A percentile compares a stretch with the other conserved stretches of the same genome.
Evolutionary conservation across 148 eudicot genomes (phyloP).

Genomic region (Rhododendron henanense): DNA sequence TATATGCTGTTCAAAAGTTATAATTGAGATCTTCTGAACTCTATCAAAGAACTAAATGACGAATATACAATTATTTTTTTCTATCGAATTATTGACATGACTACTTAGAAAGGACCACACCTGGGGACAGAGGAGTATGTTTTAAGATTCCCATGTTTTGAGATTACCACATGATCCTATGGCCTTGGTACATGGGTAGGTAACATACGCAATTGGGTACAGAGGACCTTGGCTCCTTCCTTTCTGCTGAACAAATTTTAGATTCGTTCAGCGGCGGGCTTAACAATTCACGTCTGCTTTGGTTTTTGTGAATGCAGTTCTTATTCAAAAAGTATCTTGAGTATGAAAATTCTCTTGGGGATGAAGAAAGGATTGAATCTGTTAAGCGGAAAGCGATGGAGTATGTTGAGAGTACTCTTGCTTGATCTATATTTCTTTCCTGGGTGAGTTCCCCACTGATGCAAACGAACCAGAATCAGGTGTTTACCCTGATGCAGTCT

Average conservation of each 20-base stretch:
- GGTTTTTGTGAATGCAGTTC: constrained; percentile 41
- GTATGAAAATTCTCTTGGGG: constrained; percentile 66
- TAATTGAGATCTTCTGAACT: neutral
- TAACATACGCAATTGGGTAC: neutral
- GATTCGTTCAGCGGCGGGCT: neutral
- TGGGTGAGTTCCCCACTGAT: neutral
- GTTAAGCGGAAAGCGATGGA: constrained; percentile 67
- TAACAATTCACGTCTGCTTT: constrained; percentile 1
- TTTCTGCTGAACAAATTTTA: neutral
- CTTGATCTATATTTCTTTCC: constrained; percentile 11
- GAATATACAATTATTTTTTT: neutral
- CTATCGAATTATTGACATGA: neutral
- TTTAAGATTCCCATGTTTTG: neutral
- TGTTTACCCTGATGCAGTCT: neutral
- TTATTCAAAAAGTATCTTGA: constrained; percentile 78
- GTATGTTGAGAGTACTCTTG: constrained; percentile 38
- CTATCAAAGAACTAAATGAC: neutral
- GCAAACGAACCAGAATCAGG: neutral
- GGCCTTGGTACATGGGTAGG: neutral
- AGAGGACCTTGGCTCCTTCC: constrained; percentile 13
- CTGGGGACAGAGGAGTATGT: neutral
- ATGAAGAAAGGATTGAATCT: constrained; percentile 55
- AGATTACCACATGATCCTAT: neutral
- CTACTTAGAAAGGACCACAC: neutral
- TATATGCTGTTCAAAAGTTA: neutral